Percentiles rank a stretch among this genome's conserved stretches.
Evolutionary conservation across 768 basidiomycete species (phyloP).

Genomic region (Mycena galericulata): DNA sequence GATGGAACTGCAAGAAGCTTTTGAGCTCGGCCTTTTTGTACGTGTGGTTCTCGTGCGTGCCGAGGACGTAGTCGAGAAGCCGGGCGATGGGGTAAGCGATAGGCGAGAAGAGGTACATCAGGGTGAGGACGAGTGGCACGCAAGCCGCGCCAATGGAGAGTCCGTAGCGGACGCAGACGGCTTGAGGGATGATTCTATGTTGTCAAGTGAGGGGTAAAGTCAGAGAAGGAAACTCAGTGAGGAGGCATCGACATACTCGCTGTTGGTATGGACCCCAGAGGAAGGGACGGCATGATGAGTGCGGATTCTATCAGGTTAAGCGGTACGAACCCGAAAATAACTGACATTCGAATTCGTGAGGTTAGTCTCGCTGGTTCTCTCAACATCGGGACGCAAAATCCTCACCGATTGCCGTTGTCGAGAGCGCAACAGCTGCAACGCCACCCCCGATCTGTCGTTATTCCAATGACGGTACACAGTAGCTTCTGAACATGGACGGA

Average conservation of each 20-base stretch:
- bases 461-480: too few relatives aligned
- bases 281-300: slow-evolving; percentile 36
- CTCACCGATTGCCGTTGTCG: slow-evolving; percentile 33
- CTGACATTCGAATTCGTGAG: too few relatives aligned
- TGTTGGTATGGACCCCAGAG: slow-evolving; percentile 62
- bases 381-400: too few relatives aligned
- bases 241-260: slow-evolving; percentile 65
- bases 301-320: neutral
- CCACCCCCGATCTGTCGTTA: slow-evolving; percentile 22
- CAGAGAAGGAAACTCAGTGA: neutral
- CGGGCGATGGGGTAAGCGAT: too few relatives aligned
- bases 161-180: slow-evolving; percentile 81
- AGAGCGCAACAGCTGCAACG: slow-evolving; percentile 14
- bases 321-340: slow-evolving; percentile 82
- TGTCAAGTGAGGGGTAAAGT: too few relatives aligned
- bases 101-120: too few relatives aligned
- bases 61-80: slow-evolving; percentile 79
- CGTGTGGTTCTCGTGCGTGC: too few relatives aligned
- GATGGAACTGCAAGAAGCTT: slow-evolving; percentile 84
- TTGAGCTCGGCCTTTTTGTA: slow-evolving; percentile 80
- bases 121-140: too few relatives aligned
- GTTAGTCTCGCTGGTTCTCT: neutral
- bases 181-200: slow-evolving; percentile 79
- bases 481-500: too few relatives aligned
- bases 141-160: slow-evolving; percentile 85